Evolutionary conservation across 768 basidiomycete species (phyloP), one percentile per base, ranked within the genome.

Genomic region (Kwoniella heveanensis): DNA sequence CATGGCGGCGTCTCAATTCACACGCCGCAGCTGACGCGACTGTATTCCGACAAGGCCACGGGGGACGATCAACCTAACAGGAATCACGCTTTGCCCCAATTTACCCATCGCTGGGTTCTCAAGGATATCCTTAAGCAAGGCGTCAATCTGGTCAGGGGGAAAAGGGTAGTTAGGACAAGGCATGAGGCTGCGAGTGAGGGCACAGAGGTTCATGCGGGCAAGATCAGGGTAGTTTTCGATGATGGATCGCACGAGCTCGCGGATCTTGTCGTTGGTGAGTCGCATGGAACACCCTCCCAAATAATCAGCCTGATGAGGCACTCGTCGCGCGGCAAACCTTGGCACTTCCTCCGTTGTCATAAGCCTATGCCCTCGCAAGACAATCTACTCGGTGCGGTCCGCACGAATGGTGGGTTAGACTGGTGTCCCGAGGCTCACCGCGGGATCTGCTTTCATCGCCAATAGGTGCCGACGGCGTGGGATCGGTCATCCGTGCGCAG

Each of bases 401-500:
- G n/a, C n/a, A n/a, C n/a, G n/a, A n/a, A n/a, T n/a, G n/a, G n/a
- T n/a, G n/a, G n/a, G n/a, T n/a, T n/a, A n/a, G n/a, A n/a, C n/a
- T n/a, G n/a, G n/a, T n/a, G n/a, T n/a, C n/a, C n/a, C n/a, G n/a
- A n/a, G n/a, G n/a, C n/a, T n/a, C n/a, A n/a, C n/a, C n/a, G n/a
- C n/a, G n/a, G n/a, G n/a, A n/a, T n/a, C n/a, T n/a, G n/a, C n/a
- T n/a, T n/a, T 22, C n/a, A 32, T 15, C 39, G 13, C 4, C 47
- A 44, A 12, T 37, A 68, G 67, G 64, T 26, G 67, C 67, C 32
- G 67, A 68, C 55, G 67, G 67, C 15, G 39, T 68, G 4, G 63
- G 63, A 15, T 65, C 63, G 6, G 24, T 50, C 8, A 8, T 65
- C 2, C 53, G 67, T 25, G 48, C 58, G 10, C 58, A 65, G 22